These are phyloP conservation scores for Psilocybe mexicana DNA, from an alignment of 1,284 basidiomycete species.

Conservation along the genomic window DNA sequence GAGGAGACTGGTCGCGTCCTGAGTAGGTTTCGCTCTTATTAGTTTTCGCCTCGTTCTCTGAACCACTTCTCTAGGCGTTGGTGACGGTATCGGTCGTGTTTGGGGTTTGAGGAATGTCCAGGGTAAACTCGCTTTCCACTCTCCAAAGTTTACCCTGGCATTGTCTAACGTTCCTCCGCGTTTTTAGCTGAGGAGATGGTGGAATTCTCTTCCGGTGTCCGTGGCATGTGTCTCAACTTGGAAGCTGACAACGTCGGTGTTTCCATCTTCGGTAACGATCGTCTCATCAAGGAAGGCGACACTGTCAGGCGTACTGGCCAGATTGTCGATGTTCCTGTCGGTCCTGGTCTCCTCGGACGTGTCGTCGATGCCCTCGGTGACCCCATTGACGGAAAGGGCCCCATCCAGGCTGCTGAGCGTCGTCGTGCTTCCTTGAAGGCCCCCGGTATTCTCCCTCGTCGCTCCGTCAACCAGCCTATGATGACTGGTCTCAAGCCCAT, in stretches of 20 bases:
- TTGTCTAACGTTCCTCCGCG: conserved; percentile 12
- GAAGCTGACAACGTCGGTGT: conserved; percentile 99
- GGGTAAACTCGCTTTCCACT: conserved; percentile 49
- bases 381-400: conserved; percentile 99
- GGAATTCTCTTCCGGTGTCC: conserved; percentile 99
- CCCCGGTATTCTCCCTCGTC: conserved; percentile 97
- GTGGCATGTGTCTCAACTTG: conserved; percentile 99
- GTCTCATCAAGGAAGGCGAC: conserved; percentile 99
- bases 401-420: conserved; percentile 90
- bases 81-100: conserved; percentile 99
- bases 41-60: conserved; percentile 12
- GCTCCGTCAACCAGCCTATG: conserved; percentile 99
- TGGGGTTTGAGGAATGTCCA: conserved; percentile 93
- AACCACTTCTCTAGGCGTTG: conserved; percentile 70
- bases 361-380: conserved; percentile 99
- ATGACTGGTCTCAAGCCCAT: conserved; percentile 99
- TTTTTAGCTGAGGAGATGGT: conserved; percentile 97
- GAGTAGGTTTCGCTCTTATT: conserved; percentile 56
- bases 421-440: conserved; percentile 98
- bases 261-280: conserved; percentile 99
- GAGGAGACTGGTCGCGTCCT: conserved; percentile 99
- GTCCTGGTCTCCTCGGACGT: conserved; percentile 94
- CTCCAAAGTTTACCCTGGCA: conserved; percentile 8
- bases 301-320: conserved; percentile 99
- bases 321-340: conserved; percentile 99